Conservation (phyloP, 139 green algal species). For the Haematococcus lacustris region DNA sequence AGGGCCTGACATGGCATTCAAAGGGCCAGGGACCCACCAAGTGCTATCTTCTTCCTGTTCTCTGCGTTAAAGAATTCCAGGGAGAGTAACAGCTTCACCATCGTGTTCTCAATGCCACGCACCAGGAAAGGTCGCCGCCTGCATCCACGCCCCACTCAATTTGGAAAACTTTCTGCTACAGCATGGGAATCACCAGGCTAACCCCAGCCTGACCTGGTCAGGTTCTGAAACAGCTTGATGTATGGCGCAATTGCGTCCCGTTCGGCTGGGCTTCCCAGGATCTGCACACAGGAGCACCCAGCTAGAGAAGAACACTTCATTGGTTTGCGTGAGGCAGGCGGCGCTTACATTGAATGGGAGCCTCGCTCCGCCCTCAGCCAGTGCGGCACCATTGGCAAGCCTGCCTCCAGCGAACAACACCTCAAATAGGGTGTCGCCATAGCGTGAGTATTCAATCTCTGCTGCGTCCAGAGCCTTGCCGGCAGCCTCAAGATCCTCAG, state of each 20-base stretch:
- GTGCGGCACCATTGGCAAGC: conserved; percentile 60
- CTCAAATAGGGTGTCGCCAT: conserved; percentile 96
- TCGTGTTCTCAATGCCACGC: conserved; percentile 83
- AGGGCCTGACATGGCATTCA: too few species aligned
- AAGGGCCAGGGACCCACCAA: conserved; percentile 62
- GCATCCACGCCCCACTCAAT: conserved; percentile 6
- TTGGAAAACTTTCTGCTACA: too few species aligned
- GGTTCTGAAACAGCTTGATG: conserved; percentile 76
- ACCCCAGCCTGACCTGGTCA: conserved; percentile 73
- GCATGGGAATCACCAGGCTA: too few species aligned
- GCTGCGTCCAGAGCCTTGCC: conserved; percentile 68
- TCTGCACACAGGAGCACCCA: conserved; percentile 40
- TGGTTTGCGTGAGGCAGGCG: too few species aligned
- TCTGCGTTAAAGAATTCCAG: conserved; percentile 84
- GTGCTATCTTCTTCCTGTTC: conserved; percentile 67
- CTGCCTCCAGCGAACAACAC: conserved; percentile 82
- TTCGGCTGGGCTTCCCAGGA: conserved; percentile 48
- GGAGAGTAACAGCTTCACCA: conserved; percentile 80
- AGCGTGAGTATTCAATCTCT: conserved; percentile 88
- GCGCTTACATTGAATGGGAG: conserved; percentile 7
- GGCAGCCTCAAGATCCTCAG: conserved; percentile 65
- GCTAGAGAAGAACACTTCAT: too few species aligned
- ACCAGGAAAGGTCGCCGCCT: conserved; percentile 91
- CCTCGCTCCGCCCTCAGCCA: conserved; percentile 46
- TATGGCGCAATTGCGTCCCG: conserved; percentile 69